Percentiles rank a stretch among this genome's conserved stretches.
phyloP scores from a whole-genome alignment of 495 filamentous ascomycete genomes.

The Lasiosphaeria hispida region DNA sequence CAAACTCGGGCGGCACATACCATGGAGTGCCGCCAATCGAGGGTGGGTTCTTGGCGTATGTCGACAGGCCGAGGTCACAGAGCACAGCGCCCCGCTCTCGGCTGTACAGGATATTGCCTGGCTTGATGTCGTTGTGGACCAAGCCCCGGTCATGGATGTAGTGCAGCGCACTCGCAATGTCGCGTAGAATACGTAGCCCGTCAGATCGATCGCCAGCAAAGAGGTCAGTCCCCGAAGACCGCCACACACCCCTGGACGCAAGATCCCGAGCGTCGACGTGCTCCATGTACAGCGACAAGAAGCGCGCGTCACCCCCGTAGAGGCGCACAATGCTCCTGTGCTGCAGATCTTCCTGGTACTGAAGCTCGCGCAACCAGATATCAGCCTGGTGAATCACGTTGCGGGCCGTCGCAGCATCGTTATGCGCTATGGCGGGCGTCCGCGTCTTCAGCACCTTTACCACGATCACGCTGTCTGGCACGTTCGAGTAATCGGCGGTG shows the following conservation, averaged over 20 bases:
- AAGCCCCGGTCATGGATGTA: conserved; percentile 46
- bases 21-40: conserved; percentile 49
- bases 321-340: conserved; percentile 48
- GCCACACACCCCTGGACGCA: conserved; percentile 39
- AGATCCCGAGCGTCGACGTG: conserved; percentile 49
- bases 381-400: conserved; percentile 51
- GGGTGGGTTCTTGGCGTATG: conserved; percentile 34
- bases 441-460: conserved; percentile 51
- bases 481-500: conserved; percentile 44
- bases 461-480: conserved; percentile 44
- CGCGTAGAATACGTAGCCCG: conserved; percentile 43
- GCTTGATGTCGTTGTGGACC: conserved; percentile 53
- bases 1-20: conserved; percentile 51
- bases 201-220: conserved; percentile 42
- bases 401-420: conserved; percentile 38
- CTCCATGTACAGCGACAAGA: conserved; percentile 51
- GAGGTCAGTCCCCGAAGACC: conserved; percentile 34
- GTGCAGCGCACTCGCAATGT: conserved; percentile 43
- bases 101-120: conserved; percentile 52
- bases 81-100: conserved; percentile 49
- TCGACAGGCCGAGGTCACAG: conserved; percentile 49
- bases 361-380: conserved; percentile 49
- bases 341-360: conserved; percentile 44
- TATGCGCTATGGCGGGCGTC: conserved; percentile 27
- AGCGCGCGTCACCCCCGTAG: conserved; percentile 50